Evolutionary conservation across 768 basidiomycete genomes (phyloP).

Genomic region (Calocybe gangraenosa): DNA sequence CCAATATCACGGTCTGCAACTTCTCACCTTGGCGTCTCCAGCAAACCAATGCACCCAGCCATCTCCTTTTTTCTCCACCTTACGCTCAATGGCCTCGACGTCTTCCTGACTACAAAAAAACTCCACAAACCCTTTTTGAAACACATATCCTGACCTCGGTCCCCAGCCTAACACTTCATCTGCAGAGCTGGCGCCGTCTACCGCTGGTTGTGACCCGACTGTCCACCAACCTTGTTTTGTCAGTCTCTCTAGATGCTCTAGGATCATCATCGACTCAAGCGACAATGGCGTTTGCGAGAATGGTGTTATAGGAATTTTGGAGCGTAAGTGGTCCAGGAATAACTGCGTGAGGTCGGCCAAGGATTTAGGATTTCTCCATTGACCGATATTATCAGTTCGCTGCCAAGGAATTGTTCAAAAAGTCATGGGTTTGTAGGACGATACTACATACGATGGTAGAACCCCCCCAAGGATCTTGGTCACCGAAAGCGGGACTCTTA

Average conservation of each 20-base stretch:
- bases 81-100: constrained; percentile 55
- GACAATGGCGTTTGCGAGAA: constrained; percentile 84
- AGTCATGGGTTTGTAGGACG: background rate
- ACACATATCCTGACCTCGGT: constrained; percentile 88
- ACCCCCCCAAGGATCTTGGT: constrained; percentile 74
- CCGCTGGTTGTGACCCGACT: constrained; percentile 92
- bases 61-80: constrained; percentile 46
- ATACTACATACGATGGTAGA: constrained; percentile 50
- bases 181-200: constrained; percentile 72
- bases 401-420: constrained; percentile 20
- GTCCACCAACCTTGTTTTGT: constrained; percentile 91
- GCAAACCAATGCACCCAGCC: constrained; percentile 86
- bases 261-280: constrained; percentile 76
- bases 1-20: no score
- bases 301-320: constrained; percentile 72
- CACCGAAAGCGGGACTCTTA: constrained; percentile 94
- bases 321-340: constrained; percentile 78
- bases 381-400: constrained; percentile 56
- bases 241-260: constrained; percentile 70
- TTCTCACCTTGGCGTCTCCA: constrained; percentile 68
- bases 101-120: constrained; percentile 76
- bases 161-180: constrained; percentile 92
- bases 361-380: constrained; percentile 74
- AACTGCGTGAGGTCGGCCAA: constrained; percentile 69
- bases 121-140: constrained; percentile 97